Percentiles rank a stretch among this genome's conserved stretches.
Conservation (phyloP, 345 rosid species). For the Populus simonii region DNA sequence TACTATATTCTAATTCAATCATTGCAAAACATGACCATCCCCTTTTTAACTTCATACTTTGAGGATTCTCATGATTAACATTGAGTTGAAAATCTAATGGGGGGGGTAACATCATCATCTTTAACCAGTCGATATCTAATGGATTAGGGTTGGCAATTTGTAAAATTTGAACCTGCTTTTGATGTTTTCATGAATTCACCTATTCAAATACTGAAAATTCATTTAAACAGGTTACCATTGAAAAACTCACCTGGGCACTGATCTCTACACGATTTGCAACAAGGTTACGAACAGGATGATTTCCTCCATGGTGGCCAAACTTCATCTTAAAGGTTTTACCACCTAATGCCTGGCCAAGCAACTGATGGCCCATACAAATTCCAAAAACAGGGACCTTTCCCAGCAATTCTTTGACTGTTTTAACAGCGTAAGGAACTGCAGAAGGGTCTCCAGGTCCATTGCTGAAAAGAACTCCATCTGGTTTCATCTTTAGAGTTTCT, state of each 20-base stretch:
- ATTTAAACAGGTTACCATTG: background rate
- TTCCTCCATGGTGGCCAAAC: conserved; percentile 98
- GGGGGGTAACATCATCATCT: background rate
- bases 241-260: conserved; percentile 71
- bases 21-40: background rate
- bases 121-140: background rate
- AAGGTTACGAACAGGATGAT: conserved; percentile 81
- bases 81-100: no score
- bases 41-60: background rate
- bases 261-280: conserved; percentile 77
- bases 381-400: conserved; percentile 94
- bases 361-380: conserved; percentile 98
- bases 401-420: conserved; percentile 69
- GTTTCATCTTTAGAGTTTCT: conserved; percentile 74
- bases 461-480: conserved; percentile 95
- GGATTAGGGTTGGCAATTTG: background rate
- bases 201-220: background rate
- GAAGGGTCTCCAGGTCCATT: conserved; percentile 99
- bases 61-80: background rate
- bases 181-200: background rate
- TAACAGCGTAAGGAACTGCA: conserved; percentile 91
- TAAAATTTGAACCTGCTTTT: background rate
- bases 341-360: conserved; percentile 94
- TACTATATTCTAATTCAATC: background rate
- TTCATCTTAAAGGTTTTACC: conserved; percentile 96